Evolutionary conservation across 441 rosid genomes (phyloP), one percentile per base, ranked within the genome.

Genomic region (Eutrema salsugineum): DNA sequence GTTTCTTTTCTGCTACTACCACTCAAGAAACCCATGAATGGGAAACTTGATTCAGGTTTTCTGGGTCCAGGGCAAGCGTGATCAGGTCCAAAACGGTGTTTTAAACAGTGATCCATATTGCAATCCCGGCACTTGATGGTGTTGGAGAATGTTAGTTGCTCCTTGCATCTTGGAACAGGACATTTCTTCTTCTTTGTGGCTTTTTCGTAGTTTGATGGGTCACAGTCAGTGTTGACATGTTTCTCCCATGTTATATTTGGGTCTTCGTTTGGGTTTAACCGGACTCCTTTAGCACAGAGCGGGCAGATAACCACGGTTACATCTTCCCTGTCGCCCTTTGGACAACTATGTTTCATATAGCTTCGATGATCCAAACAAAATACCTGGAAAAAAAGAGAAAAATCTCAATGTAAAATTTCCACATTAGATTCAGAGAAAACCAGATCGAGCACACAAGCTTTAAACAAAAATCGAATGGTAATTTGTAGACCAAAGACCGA

Each of bases 221-320:
- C 99, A 32, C 99, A 94, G 9, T 90, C 97, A 0, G 83, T 79
- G 57, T 86, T 88, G 59, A 90, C 95, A 47, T 94, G 99, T 38
- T 66, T 72, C 59, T 94, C 95, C 99, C 97, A 94, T 6, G 88
- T 83, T 51, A 94, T 84, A 71, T 94, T 88, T 1, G 97, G 91
- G 69, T 94, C 93, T 77, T 87, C 88, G 11, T 87, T 87, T 2
- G 92, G 90, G 66, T 61, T 84, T 50, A 91, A 83, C 19, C 86
- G 84, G 62, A 94, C 97, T 44, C 97, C 97, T 83, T 87, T 91
- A 0, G 94, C 95, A 49, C 99, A 94, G n/a, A 88, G 84, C 0
- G 99, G 97, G 70, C 99, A 94, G 56, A 94, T 78, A 35, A 90
- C 94, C 46, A 94, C 99, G 0, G 95, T 86, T 1, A 91, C 90